Evolutionary conservation across 2,329 filamentous ascomycete species (phyloP).

Genomic region (Fusarium algeriense): DNA sequence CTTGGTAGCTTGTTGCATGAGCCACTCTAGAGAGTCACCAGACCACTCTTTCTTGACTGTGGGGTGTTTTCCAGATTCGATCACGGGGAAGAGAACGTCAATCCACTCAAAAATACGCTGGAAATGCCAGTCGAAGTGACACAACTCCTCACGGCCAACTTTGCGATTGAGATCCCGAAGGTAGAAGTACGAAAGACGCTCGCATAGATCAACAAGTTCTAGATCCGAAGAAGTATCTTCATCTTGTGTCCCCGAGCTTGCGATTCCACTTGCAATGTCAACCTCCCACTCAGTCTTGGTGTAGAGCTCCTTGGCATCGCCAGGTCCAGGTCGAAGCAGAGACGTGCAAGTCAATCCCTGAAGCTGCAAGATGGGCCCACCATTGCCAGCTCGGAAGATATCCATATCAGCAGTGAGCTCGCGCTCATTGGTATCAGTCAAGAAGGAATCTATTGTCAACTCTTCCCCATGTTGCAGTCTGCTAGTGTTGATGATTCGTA

Average conservation of each 20-base stretch:
- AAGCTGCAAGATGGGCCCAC: neutral
- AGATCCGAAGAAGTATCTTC: neutral
- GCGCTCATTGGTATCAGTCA: conserved; percentile 1
- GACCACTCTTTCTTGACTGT: conserved; percentile 3
- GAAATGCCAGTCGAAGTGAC: neutral
- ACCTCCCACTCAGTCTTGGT: conserved; percentile 8
- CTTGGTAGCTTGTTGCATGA: neutral
- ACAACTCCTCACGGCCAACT: neutral
- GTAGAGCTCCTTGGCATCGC: conserved; percentile 6
- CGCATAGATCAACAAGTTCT: conserved; percentile 7
- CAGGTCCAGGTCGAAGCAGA: conserved; percentile 1
- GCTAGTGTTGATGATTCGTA: conserved; percentile 11
- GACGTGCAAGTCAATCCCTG: conserved; percentile 10
- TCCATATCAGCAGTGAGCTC: conserved; percentile 11
- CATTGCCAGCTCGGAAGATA: neutral
- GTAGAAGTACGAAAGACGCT: conserved; percentile 11
- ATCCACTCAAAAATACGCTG: conserved; percentile 11
- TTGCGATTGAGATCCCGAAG: neutral
- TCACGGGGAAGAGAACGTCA: neutral
- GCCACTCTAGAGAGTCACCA: neutral
- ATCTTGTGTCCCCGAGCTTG: neutral
- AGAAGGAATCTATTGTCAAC: conserved; percentile 2
- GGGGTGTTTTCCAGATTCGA: neutral
- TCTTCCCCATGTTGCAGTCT: neutral
- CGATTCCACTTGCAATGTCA: conserved; percentile 2